phyloP scores from a whole-genome alignment of 805 yeast genomes.

The Cyberlindnera nakhonratchasimensis region DNA sequence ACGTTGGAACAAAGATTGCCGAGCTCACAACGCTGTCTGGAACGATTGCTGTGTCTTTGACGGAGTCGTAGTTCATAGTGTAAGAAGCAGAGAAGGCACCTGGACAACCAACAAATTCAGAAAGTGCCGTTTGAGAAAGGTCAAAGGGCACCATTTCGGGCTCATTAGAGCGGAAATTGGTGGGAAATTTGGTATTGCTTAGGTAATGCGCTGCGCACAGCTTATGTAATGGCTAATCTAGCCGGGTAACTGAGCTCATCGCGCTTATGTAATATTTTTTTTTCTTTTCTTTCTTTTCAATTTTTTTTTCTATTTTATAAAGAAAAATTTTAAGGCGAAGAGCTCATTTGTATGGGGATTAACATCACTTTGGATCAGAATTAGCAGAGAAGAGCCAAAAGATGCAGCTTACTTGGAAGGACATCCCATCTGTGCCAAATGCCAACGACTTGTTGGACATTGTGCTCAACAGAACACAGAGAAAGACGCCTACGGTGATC shows the following conservation, averaged over 20 bases:
- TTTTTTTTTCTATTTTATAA: slow-evolving; percentile 1
- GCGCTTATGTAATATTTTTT: slow-evolving; percentile 14
- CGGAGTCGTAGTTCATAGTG: slow-evolving; percentile 6
- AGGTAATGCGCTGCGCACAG: too few species aligned
- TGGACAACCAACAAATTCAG: too few species aligned
- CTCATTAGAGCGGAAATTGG: too few species aligned
- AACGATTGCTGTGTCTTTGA: slow-evolving; percentile 13
- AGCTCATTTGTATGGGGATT: neutral
- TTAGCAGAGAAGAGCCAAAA: slow-evolving; percentile 10
- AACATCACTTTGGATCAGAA: neutral
- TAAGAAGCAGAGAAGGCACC: too few species aligned
- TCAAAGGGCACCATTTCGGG: too few species aligned
- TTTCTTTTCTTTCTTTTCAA: slow-evolving; percentile 6
- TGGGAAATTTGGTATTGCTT: too few species aligned
- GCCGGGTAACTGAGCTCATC: slow-evolving; percentile 18
- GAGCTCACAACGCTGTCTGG: slow-evolving; percentile 9
- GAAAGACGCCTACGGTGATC: slow-evolving; percentile 98
- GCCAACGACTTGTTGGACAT: slow-evolving; percentile 93
- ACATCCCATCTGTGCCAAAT: slow-evolving; percentile 91
- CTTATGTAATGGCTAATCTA: neutral
- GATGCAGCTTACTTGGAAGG: slow-evolving; percentile 99
- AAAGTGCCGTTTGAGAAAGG: slow-evolving; percentile 1
- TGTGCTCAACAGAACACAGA: slow-evolving; percentile 94
- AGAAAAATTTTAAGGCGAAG: slow-evolving; percentile 11
- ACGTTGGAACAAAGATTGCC: neutral